These are phyloP conservation scores for Lipomyces sp. DNA, from an alignment of 805 yeast genomes.

Conservation along the genomic window DNA sequence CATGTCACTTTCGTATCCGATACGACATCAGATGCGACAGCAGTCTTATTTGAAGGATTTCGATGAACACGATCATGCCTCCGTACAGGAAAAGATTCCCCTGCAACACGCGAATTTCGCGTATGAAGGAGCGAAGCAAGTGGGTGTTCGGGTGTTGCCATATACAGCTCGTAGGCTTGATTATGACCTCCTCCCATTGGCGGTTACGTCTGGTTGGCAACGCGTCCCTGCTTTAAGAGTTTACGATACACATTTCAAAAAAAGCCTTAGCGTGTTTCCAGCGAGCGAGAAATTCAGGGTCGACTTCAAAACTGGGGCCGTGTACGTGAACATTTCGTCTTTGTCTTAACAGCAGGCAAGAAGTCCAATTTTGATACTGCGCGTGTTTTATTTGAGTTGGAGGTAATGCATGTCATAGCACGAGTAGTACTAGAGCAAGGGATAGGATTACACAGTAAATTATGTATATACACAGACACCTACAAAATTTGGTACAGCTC, in stretches of 20 bases:
- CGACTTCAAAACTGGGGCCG: conserved; percentile 36
- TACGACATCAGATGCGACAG: conserved; percentile 34
- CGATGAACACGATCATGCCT: background rate
- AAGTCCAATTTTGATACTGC: background rate
- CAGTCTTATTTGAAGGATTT: conserved; percentile 22
- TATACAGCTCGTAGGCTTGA: conserved; percentile 52
- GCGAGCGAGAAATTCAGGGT: conserved; percentile 45
- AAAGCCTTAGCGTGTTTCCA: conserved; percentile 59
- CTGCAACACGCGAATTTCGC: conserved; percentile 44
- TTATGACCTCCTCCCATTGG: conserved; percentile 43
- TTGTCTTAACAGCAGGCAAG: background rate
- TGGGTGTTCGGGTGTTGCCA: conserved; percentile 60
- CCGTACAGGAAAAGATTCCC: background rate
- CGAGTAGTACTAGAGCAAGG: background rate
- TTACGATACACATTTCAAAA: conserved; percentile 70
- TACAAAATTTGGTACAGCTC: background rate
- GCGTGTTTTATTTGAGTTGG: background rate
- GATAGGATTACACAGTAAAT: background rate
- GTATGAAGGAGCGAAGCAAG: conserved; percentile 47
- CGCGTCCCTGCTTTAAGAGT: conserved; percentile 66
- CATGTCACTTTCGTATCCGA: conserved; percentile 30
- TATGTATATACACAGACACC: background rate
- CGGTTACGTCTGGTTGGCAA: conserved; percentile 40
- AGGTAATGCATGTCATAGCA: background rate
- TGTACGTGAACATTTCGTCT: conserved; percentile 30